Percentiles rank a stretch among this genome's conserved stretches.
Conservation (phyloP, 169 alveolate species). For the Plasmodium inui region DNA sequence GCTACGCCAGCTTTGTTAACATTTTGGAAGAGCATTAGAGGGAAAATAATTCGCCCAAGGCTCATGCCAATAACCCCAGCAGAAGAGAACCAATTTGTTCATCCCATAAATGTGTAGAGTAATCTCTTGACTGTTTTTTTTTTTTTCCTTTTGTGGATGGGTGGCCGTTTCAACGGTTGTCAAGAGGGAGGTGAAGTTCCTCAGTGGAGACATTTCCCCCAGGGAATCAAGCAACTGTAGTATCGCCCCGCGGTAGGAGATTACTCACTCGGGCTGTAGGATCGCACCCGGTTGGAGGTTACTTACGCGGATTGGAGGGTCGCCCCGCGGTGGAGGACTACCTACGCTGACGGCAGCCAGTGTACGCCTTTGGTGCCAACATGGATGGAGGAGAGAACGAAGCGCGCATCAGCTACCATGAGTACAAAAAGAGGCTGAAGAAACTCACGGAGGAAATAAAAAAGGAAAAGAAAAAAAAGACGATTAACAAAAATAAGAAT, state of each 20-base stretch:
- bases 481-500: conserved; percentile 33
- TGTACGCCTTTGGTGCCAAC: not conserved
- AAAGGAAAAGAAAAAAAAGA: conserved; percentile 61
- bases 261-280: too few relatives aligned
- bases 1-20: not conserved
- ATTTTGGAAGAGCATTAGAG: not conserved
- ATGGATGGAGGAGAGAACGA: conserved; percentile 14
- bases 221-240: not conserved
- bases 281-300: not conserved
- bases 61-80: not conserved
- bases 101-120: not conserved
- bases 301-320: too few relatives aligned
- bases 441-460: conserved; percentile 65
- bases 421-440: conserved; percentile 46
- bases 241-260: not conserved
- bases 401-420: conserved; percentile 32
- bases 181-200: not conserved
- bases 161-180: not conserved
- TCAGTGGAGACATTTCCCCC: not conserved
- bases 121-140: not conserved
- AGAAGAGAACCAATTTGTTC: not conserved
- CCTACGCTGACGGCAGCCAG: not conserved
- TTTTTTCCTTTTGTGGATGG: not conserved
- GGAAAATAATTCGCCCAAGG: not conserved
- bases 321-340: too few relatives aligned